Evolutionary conservation across 345 rosid species (phyloP).

Genomic region (Viola odorata): DNA sequence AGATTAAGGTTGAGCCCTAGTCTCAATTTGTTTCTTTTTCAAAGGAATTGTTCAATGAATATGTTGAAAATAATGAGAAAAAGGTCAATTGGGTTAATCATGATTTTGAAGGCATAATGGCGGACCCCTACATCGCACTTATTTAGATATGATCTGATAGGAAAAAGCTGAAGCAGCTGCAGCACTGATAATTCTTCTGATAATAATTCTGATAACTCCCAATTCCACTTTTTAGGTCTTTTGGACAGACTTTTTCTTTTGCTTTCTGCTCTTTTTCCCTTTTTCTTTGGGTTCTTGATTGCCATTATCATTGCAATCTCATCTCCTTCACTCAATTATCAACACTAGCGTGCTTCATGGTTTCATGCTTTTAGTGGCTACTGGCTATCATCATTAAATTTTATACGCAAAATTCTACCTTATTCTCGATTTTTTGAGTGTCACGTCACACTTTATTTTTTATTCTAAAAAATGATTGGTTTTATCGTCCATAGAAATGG

Average conservation of each 20-base stretch:
- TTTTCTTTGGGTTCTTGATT: conserved; percentile 7
- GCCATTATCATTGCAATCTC: conserved; percentile 14
- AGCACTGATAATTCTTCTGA: not conserved
- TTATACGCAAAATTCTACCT: too few species aligned
- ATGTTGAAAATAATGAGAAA: not conserved
- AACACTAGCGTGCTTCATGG: not conserved
- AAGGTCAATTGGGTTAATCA: conserved; percentile 10
- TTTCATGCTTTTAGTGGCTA: not conserved
- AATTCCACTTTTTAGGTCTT: conserved; percentile 1
- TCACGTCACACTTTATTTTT: too few species aligned
- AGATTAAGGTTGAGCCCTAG: conserved; percentile 1
- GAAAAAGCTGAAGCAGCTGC: not conserved
- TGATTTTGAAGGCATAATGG: conserved; percentile 23
- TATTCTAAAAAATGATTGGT: too few species aligned
- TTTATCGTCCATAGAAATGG: too few species aligned
- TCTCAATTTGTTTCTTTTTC: not conserved
- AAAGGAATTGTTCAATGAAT: conserved; percentile 15
- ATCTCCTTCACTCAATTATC: not conserved
- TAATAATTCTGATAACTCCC: conserved; percentile 4
- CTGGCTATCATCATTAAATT: not conserved
- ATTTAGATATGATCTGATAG: not conserved
- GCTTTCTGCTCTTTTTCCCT: conserved; percentile 10
- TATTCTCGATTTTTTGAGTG: too few species aligned
- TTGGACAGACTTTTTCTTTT: too few species aligned
- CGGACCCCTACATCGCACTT: conserved; percentile 32